phyloP scores from a whole-genome alignment of 768 basidiomycete species.

The Lactarius trivialis region DNA sequence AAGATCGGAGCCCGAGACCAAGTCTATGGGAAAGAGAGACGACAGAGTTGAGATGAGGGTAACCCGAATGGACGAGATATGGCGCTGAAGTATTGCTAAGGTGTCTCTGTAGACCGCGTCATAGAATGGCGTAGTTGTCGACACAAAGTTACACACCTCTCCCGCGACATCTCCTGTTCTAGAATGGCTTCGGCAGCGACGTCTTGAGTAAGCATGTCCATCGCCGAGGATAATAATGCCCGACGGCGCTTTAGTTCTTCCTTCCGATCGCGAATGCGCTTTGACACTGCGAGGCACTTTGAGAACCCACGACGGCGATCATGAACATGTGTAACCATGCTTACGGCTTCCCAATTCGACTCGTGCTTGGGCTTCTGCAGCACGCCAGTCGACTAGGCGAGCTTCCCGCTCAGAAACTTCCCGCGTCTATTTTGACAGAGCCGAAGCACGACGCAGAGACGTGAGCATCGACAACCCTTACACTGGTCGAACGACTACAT shows the following conservation, averaged over 20 bases:
- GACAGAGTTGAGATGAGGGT: slow-evolving; percentile 66
- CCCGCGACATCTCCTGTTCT: slow-evolving; percentile 33
- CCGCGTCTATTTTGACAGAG: slow-evolving; percentile 46
- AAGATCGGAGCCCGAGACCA: slow-evolving; percentile 76
- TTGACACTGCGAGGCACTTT: slow-evolving; percentile 33
- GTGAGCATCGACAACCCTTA: not conserved
- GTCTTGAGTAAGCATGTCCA: slow-evolving; percentile 34
- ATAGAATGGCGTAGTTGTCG: slow-evolving; percentile 18
- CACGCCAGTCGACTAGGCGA: slow-evolving; percentile 39
- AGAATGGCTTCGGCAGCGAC: not conserved
- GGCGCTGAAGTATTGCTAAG: slow-evolving; percentile 41
- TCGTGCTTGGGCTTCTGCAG: slow-evolving; percentile 17
- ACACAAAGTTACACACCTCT: slow-evolving; percentile 25
- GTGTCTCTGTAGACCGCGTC: slow-evolving; percentile 36
- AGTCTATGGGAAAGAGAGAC: slow-evolving; percentile 83
- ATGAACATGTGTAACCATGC: slow-evolving; percentile 28
- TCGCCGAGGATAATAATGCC: slow-evolving; percentile 40
- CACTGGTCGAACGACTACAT: not conserved
- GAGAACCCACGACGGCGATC: slow-evolving; percentile 10
- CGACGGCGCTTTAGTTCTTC: slow-evolving; percentile 42
- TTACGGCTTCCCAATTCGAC: slow-evolving; percentile 37
- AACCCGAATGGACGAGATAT: slow-evolving; percentile 49
- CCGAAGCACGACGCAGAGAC: slow-evolving; percentile 4
- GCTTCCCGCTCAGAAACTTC: slow-evolving; percentile 62
- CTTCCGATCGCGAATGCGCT: slow-evolving; percentile 38